These are phyloP conservation scores for Phlebiopsis gigantea DNA, from an alignment of 768 basidiomycete genomes.

Conservation along the genomic window DNA sequence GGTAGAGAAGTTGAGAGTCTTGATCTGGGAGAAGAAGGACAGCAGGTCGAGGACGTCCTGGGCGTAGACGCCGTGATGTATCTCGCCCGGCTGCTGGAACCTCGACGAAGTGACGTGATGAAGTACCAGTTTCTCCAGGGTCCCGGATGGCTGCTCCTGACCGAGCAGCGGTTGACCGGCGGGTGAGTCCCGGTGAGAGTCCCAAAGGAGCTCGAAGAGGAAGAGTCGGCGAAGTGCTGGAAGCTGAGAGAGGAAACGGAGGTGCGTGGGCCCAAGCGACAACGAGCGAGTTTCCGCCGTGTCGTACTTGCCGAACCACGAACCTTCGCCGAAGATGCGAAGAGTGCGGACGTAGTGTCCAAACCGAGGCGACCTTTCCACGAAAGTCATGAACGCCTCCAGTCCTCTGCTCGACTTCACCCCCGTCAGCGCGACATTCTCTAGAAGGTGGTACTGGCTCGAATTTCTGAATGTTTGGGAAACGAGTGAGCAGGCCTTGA, in stretches of 20 bases:
- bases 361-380: not conserved
- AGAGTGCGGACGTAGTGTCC: not conserved
- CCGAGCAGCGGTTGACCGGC: not conserved
- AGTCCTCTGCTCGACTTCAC: not conserved
- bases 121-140: not conserved
- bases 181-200: not conserved
- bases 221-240: not conserved
- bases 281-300: not conserved
- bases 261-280: not conserved
- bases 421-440: not conserved
- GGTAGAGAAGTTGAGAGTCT: not conserved
- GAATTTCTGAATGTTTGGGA: slow-evolving; percentile 20
- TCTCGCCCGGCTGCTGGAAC: slow-evolving; percentile 1
- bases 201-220: slow-evolving; percentile 1
- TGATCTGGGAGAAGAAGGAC: not conserved
- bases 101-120: not conserved
- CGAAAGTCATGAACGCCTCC: not conserved
- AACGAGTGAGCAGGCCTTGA: slow-evolving; percentile 14
- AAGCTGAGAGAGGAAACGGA: not conserved
- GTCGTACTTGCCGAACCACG: slow-evolving; percentile 6
- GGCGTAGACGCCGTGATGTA: slow-evolving; percentile 3
- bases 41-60: slow-evolving; percentile 3
- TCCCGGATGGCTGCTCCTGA: too few species aligned
- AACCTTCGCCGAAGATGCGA: slow-evolving; percentile 1
- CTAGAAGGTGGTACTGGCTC: slow-evolving; percentile 17